A percentile compares a stretch with the other conserved stretches of the same genome.
Evolutionary conservation across 768 basidiomycete species (phyloP).

Genomic region (Leccinellum albellum): DNA sequence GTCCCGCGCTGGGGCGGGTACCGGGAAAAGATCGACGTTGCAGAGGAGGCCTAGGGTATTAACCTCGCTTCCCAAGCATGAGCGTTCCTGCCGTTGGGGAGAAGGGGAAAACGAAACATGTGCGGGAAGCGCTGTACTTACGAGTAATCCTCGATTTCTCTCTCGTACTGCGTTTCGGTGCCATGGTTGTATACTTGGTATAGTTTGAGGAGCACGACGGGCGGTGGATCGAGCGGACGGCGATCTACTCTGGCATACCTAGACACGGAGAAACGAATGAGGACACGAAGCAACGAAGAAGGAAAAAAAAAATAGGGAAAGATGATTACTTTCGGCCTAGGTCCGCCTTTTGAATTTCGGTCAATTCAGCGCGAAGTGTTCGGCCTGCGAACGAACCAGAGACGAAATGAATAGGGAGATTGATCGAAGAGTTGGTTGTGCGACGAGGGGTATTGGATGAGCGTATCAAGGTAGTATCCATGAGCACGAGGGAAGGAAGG

Average conservation of each 20-base stretch:
- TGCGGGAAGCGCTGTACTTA: slow-evolving; percentile 22
- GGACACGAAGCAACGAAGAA: not conserved
- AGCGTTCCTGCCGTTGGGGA: not conserved
- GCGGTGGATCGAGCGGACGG: slow-evolving; percentile 67
- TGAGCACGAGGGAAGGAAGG: slow-evolving; percentile 3
- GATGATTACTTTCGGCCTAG: slow-evolving; percentile 57
- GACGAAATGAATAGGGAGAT: slow-evolving; percentile 49
- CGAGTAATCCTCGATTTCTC: slow-evolving; percentile 52
- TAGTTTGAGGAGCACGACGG: slow-evolving; percentile 50
- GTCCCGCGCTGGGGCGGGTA: slow-evolving; percentile 31
- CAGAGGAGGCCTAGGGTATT: slow-evolving; percentile 68
- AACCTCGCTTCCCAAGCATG: slow-evolving; percentile 44
- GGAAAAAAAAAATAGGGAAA: not conserved
- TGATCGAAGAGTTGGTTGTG: slow-evolving; percentile 27
- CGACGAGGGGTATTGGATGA: slow-evolving; percentile 21
- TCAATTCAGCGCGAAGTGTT: slow-evolving; percentile 50
- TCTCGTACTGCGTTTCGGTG: slow-evolving; percentile 38
- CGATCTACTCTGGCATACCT: slow-evolving; percentile 62
- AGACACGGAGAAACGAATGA: not conserved
- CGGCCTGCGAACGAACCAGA: slow-evolving; percentile 59
- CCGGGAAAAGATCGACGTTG: slow-evolving; percentile 73
- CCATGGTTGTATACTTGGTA: slow-evolving; percentile 44
- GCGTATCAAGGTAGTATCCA: slow-evolving; percentile 16
- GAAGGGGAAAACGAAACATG: not conserved
- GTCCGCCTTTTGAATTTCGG: slow-evolving; percentile 65